A percentile compares a stretch with the other conserved stretches of the same genome.
phyloP scores from a whole-genome alignment of 164 flowering plant species.

The Magnolia changhungtana region DNA sequence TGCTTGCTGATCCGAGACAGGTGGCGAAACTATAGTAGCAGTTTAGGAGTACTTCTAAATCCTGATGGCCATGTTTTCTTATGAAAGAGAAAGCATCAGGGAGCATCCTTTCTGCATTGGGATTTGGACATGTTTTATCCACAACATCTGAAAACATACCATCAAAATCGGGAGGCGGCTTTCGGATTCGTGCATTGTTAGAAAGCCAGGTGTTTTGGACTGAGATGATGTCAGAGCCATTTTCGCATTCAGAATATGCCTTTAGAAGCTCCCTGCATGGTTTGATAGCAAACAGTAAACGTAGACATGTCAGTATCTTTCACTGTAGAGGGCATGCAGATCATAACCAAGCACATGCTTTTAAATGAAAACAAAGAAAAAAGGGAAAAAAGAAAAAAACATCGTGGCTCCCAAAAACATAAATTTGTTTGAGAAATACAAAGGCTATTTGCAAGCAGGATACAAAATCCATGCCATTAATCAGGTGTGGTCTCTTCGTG shows the following conservation, averaged over 20 bases:
- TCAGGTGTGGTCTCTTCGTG: neutral
- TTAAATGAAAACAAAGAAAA: neutral
- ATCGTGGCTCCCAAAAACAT: neutral
- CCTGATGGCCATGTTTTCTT: too few relatives aligned
- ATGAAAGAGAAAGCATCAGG: too few relatives aligned
- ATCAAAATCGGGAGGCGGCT: constrained; percentile 22
- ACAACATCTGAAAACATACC: constrained; percentile 31
- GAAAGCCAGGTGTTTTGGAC: constrained; percentile 91
- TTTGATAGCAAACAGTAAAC: neutral
- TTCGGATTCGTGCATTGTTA: constrained; percentile 38
- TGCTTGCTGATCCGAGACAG: too few relatives aligned
- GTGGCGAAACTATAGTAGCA: too few relatives aligned
- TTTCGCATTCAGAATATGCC: constrained; percentile 76
- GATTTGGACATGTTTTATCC: neutral
- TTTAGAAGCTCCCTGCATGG: constrained; percentile 74
- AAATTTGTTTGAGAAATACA: neutral
- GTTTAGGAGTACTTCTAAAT: too few relatives aligned
- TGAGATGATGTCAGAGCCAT: constrained; percentile 70
- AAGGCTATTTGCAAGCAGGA: neutral
- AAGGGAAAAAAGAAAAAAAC: too few relatives aligned
- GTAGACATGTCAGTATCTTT: neutral
- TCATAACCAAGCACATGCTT: too few relatives aligned
- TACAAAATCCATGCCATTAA: neutral
- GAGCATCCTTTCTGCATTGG: neutral
- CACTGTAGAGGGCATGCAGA: neutral